phyloP scores from a whole-genome alignment of 768 basidiomycete species.

The Xerocomus brunneocitrinus region DNA sequence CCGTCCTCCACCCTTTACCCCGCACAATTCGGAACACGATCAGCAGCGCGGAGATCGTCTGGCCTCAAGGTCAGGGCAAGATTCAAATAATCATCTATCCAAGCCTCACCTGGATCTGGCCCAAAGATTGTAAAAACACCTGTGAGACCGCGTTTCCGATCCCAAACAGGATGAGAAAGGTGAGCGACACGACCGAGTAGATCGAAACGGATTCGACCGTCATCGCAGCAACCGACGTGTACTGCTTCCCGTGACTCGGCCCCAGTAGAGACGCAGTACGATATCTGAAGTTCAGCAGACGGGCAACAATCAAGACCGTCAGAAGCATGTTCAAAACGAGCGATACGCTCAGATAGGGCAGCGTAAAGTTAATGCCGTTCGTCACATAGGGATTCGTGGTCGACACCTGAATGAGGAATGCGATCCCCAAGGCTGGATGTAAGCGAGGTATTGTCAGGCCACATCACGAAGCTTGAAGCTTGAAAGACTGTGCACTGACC shows the following conservation, averaged over 20 bases:
- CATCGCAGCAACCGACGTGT: slow-evolving; percentile 33
- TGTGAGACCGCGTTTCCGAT: slow-evolving; percentile 20
- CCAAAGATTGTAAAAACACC: slow-evolving; percentile 27
- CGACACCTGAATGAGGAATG: slow-evolving; percentile 10
- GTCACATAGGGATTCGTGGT: slow-evolving; percentile 11
- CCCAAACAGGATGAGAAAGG: slow-evolving; percentile 30
- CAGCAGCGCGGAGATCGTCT: neutral
- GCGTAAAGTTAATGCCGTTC: slow-evolving; percentile 7
- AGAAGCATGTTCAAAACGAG: slow-evolving; percentile 31
- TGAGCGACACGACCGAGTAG: slow-evolving; percentile 25
- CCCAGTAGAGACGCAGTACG: slow-evolving; percentile 16
- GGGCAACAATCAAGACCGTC: slow-evolving; percentile 29
- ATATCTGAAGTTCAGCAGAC: slow-evolving; percentile 24
- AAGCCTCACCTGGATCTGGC: slow-evolving; percentile 24
- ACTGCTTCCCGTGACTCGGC: slow-evolving; percentile 17
- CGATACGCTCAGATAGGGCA: slow-evolving; percentile 27
- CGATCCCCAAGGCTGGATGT: slow-evolving; percentile 3
- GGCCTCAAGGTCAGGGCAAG: neutral
- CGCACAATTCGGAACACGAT: neutral
- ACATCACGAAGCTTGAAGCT: too few species aligned
- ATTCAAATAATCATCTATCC: neutral
- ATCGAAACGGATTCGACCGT: slow-evolving; percentile 33
- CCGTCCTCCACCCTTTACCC: neutral
- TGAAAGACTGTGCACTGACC: neutral
- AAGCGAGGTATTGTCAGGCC: neutral